Conservation (phyloP, 2,329 filamentous ascomycete species). For the Tolypocladium inflatum region DNA sequence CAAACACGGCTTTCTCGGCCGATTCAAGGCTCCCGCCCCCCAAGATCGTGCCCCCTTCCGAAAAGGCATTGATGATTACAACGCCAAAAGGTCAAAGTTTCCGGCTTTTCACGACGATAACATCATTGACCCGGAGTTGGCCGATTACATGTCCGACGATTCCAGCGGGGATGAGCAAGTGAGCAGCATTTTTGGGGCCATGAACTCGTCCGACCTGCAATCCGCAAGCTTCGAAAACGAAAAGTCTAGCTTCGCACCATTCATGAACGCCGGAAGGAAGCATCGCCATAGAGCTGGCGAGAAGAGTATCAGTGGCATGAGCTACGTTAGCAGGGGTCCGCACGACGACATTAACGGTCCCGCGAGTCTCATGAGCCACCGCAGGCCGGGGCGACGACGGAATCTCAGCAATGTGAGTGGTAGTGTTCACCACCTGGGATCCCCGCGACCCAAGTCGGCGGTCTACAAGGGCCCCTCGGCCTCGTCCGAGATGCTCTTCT, state of each 20-base stretch:
- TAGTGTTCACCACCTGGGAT: constrained; percentile 56
- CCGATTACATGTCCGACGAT: constrained; percentile 90
- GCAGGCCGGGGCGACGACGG: constrained; percentile 58
- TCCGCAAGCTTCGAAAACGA: constrained; percentile 65
- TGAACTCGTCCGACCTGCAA: constrained; percentile 56
- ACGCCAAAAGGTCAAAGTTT: constrained; percentile 54
- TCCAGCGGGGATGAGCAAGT: constrained; percentile 90
- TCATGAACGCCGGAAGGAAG: constrained; percentile 65
- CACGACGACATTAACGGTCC: constrained; percentile 53
- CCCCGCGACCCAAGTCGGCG: constrained; percentile 55
- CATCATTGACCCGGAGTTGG: constrained; percentile 94
- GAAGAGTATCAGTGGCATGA: constrained; percentile 63
- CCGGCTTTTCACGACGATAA: constrained; percentile 97
- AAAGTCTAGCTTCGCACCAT: constrained; percentile 60
- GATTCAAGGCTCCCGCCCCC: constrained; percentile 54
- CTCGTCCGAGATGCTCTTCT: constrained; percentile 41
- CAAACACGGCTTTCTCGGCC: constrained; percentile 72
- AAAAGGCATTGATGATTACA: constrained; percentile 57
- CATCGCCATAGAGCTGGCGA: constrained; percentile 65
- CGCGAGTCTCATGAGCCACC: constrained; percentile 46
- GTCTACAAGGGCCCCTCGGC: constrained; percentile 46
- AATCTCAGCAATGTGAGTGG: constrained; percentile 80
- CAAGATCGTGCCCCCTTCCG: constrained; percentile 88
- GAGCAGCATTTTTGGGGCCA: constrained; percentile 71
- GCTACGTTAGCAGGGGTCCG: constrained; percentile 55